phyloP scores from a whole-genome alignment of 1,284 basidiomycete species.

The Pyrrhoderma noxium region DNA sequence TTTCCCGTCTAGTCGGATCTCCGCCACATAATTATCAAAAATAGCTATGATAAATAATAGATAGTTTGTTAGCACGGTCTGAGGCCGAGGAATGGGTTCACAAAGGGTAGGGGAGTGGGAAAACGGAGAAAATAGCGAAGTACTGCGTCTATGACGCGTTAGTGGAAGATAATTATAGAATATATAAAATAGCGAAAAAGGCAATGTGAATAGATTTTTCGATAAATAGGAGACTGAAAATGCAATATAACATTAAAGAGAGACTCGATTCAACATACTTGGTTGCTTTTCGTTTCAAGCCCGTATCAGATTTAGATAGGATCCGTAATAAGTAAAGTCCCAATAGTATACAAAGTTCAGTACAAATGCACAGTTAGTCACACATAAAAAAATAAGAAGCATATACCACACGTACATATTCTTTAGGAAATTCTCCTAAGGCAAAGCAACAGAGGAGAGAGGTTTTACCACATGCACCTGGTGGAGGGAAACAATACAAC shows the following conservation, averaged over 20 bases:
- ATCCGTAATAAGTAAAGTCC: too few relatives aligned
- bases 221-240: background rate
- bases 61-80: slow-evolving; percentile 11
- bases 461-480: slow-evolving; percentile 82
- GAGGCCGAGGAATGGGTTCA: too few relatives aligned
- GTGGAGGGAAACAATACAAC: background rate
- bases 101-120: slow-evolving; percentile 1
- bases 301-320: background rate
- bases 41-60: slow-evolving; percentile 51
- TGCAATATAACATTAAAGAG: too few relatives aligned
- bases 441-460: slow-evolving; percentile 85
- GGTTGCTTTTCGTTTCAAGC: slow-evolving; percentile 7
- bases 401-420: slow-evolving; percentile 77
- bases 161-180: slow-evolving; percentile 1
- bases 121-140: background rate
- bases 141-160: background rate
- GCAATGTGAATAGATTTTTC: background rate
- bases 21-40: slow-evolving; percentile 98
- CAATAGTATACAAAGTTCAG: too few relatives aligned
- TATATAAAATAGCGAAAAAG: background rate
- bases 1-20: slow-evolving; percentile 95
- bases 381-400: background rate
- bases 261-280: slow-evolving; percentile 5
- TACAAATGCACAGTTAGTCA: too few relatives aligned
- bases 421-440: slow-evolving; percentile 93